Evolutionary conservation across 768 basidiomycete genomes (phyloP), one percentile per base, ranked within the genome.

Genomic region (Megacollybia marginata): DNA sequence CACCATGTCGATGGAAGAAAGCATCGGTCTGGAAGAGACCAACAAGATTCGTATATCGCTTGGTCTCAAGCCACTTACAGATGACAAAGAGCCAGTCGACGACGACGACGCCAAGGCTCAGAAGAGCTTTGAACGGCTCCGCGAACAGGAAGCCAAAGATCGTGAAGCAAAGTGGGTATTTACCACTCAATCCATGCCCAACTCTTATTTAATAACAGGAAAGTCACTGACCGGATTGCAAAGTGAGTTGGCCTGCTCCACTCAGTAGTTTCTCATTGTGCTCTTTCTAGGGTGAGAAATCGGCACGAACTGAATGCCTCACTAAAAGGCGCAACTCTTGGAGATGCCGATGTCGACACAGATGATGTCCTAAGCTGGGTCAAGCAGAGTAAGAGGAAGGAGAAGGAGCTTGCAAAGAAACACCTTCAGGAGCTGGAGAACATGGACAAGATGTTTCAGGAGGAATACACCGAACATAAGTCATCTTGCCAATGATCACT

Each of bases 1-100:
- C 61, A 68, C 54, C 51, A 80, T 78, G 74, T 76, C 83, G 15
- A 83, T 88, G 85, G 86, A 91, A 72, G 82, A 89, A 66, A 85
- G 88, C 56, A 87, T 95, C 63, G 88, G 87, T 61, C 78, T 95
- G 62, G 92, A 93, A 61, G 92, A 94, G 74, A 94, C 92, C 34
- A 94, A 94, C 76, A 93, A 88, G 69, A 89, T 96, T 65, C 91
- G 96, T 70, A 81, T 95, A 51, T 87, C 85, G 5, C 78, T 96
- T 35, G 96, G 96, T 55, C 83, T 99, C 52, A 91, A 93, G 63
- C 94, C 96, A 38, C 78, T 98, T 50, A 87, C 85, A 15, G 93
- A 92, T 57, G 88, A 92, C 57, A 72, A 76, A 38, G 78, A 71
- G 13, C 79, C 86, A 8, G 77, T 74, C n/a, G 73, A 82, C 61